Evolutionary conservation across 345 rosid genomes (phyloP), one percentile per base, ranked within the genome.

Genomic region (Dovyalis caffra): DNA sequence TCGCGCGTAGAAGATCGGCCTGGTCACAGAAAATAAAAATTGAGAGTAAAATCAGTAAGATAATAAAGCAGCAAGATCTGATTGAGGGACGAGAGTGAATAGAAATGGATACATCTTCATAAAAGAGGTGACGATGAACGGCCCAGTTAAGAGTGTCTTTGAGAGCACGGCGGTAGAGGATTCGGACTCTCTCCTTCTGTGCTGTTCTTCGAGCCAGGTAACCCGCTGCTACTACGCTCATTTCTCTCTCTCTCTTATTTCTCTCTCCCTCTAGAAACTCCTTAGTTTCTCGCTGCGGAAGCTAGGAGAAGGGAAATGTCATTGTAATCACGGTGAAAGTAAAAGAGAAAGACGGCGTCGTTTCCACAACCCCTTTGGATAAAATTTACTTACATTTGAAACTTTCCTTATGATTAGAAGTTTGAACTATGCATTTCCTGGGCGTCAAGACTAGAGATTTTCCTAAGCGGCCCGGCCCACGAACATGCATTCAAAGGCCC

Each of bases 81-180:
- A 53, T 18, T 14, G 57, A 21, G 35, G 18, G 31, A 23, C 8
- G 32, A 60, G 16, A 11, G 31, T 10, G 45, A 57, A 5, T 14
- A 65, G 21, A 26, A 26, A 7, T 14, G 37, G 21, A 23, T 86
- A 91, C 99, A 69, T 95, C 98, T 58, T 80, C 75, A 77, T 93
- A 93, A 83, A 95, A 95, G 77, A 93, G 93, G 78, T 91, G 94
- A 82, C 97, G 97, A 85, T 90, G 98, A 53, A 95, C 99, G 71
- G 97, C 96, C 98, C 99, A 93, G 84, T 91, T 91, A 61, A 95
- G 97, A 57, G 91, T 88, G 77, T 95, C 98, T 81, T 89, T 93
- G 45, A 95, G 95, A 51, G 99, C 97, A 56, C 97, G 96, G 67
- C 98, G 88, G 82, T 95, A 93, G 51, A 95, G 97, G 84, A 95